Evolutionary conservation across 2,329 filamentous ascomycete species (phyloP), one percentile per base, ranked within the genome.

Genomic region (Talaromyces sp.): DNA sequence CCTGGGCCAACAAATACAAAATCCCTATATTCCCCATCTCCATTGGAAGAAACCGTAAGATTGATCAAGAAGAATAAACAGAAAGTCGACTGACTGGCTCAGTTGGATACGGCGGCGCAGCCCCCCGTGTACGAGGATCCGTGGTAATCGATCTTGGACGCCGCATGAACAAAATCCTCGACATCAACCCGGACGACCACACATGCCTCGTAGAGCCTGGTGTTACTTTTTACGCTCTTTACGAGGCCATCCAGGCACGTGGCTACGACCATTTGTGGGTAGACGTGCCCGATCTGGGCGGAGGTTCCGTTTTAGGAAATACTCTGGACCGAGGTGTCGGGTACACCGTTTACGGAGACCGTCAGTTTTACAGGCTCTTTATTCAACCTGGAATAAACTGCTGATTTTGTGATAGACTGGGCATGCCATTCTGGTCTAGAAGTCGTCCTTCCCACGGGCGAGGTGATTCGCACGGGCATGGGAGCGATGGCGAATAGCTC

Each of bases 141-240:
- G 74, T 80, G 8, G 73, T 77, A 2, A 63, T 81, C 10, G 77
- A 80, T 61, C 72, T 81, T 2, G 67, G 66, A 32, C 44, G 22
- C n/a, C 69, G 76, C 39, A 80, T 80, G 78, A 75, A 75, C 61
- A 64, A 66, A 57, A 75, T 79, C 59, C 64, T 80, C 8, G 64
- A 67, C 7, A 66, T 74, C 55, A 75, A 77, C 44, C 71, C 72
- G 0, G 70, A 74, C 27, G 68, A 70, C 5, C 77, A 74, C 62
- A 70, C 73, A 27, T 78, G 76, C 57, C 68, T 79, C 0, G 73
- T 80, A n/a, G 77, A 80, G 62, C 77, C 77, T 0, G 77, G 77
- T 0, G 77, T 79, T 1, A 75, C 74, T 1, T 80, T 75, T 62
- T 74, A 73, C 33, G 70, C 70, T 17, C 69, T 80, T 11, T 71